These are phyloP conservation scores for Oemleria cerasiformis DNA, from an alignment of 306 rosid genomes.

Conservation along the genomic window DNA sequence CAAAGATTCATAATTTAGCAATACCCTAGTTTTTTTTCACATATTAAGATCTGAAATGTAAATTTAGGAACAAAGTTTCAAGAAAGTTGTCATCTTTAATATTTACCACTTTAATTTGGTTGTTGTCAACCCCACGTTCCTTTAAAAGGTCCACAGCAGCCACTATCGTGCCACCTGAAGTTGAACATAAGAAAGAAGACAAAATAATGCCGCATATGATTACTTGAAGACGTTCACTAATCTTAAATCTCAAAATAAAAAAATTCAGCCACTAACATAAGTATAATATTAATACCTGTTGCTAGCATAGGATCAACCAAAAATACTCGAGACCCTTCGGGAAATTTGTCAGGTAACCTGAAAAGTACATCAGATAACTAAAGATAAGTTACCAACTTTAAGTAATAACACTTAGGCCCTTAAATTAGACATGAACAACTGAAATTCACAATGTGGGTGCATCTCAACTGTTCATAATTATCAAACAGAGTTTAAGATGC, in stretches of 20 bases:
- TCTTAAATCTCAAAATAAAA: background rate
- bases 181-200: constrained; percentile 8
- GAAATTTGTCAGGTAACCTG: constrained; percentile 78
- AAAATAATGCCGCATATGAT: background rate
- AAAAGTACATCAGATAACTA: constrained; percentile 12
- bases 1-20: background rate
- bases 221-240: background rate
- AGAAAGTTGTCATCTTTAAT: constrained; percentile 8
- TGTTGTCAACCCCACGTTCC: constrained; percentile 68
- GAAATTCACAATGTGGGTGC: background rate
- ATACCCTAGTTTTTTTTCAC: background rate
- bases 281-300: constrained; percentile 53
- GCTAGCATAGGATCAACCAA: constrained; percentile 95
- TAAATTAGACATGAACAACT: background rate
- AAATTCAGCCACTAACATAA: background rate
- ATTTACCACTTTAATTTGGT: constrained; percentile 82
- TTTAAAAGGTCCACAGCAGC: constrained; percentile 69
- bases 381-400: background rate
- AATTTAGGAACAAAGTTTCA: background rate
- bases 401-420: background rate
- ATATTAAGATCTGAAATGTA: background rate
- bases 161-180: constrained; percentile 83
- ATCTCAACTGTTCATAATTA: background rate
- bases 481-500: background rate
- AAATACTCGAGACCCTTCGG: constrained; percentile 74